These are phyloP conservation scores for Pichia pseudocactophila DNA, from an alignment of 805 yeast species.

Conservation along the genomic window DNA sequence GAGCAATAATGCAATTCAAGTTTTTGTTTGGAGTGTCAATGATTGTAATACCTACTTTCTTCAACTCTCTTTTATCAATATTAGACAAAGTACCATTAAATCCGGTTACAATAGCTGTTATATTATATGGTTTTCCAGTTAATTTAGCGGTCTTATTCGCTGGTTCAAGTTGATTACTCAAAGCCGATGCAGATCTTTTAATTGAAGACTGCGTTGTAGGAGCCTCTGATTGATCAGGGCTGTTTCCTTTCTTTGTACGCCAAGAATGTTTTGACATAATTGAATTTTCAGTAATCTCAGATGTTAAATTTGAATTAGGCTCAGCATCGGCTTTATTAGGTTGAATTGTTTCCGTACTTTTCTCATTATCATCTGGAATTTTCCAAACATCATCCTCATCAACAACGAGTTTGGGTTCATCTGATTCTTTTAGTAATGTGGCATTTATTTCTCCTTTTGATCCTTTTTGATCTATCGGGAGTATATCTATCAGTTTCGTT, in stretches of 20 bases:
- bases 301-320: neutral
- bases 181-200: too few species aligned
- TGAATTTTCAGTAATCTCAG: too few species aligned
- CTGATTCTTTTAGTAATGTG: neutral
- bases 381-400: neutral
- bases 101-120: conserved; percentile 55
- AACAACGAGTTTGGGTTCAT: neutral
- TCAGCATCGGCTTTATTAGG: neutral
- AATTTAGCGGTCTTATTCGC: conserved; percentile 13
- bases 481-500: too few species aligned
- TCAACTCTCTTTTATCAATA: conserved; percentile 35
- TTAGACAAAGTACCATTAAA: conserved; percentile 42
- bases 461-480: too few species aligned
- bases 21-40: conserved; percentile 31
- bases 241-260: too few species aligned
- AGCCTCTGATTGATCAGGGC: too few species aligned
- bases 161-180: too few species aligned
- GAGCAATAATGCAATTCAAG: conserved; percentile 56
- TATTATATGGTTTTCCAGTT: conserved; percentile 27
- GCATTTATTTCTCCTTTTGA: too few species aligned
- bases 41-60: conserved; percentile 50
- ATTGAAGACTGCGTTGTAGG: too few species aligned
- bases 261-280: too few species aligned
- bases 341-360: neutral
- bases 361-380: neutral